Evolutionary conservation across 768 basidiomycete genomes (phyloP), one percentile per base, ranked within the genome.

Genomic region (Hericium alpestre): DNA sequence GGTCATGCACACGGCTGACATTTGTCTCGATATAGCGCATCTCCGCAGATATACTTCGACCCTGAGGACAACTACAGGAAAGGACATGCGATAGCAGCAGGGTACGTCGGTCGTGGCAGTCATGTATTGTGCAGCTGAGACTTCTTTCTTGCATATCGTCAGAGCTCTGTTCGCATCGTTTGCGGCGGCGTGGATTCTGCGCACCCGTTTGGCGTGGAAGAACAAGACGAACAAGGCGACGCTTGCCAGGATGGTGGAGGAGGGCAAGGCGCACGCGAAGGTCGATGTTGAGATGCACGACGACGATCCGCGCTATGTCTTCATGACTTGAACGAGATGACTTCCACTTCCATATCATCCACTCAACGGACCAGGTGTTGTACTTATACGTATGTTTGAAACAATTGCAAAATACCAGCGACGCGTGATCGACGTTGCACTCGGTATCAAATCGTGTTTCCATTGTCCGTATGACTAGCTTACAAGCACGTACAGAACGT

Each of bases 1-100:
- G 37, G 41, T 48, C 37, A 38, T 27, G 12, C 11, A 5, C 55
- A 51, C 20, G 32, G 23, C 22, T 53, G 38, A 55, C 56, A 6
- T 6, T 15, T 3, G 46, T 52, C 18, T 18, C 18, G 25, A 20
- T 47, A 15, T 57, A 79, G 80, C 43, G 79, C 79, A 0, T 76
- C 78, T 1, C 80, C 80, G 15, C 80, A 81, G 63, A 70, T 82
- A 8, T 81, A 81, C 59, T 80, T 80, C 54, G 80, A 82, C 60
- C 70, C 77, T 0, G 65, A 75, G 47, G 75, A 79, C 57, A 63
- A 70, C 5, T 82, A 69, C 65, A 73, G 79, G 16, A 79, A 79
- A 61, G 81, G 77, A 0, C 79, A 81, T 63, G 79, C 76, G 1
- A 78, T 81, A 40, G 71, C 79, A n/a, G 79, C 79, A 37, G 78